Evolutionary conservation across 352 stramenopile genomes (phyloP), one percentile per base, ranked within the genome.

Genomic region (Phytopythium helicoides): DNA sequence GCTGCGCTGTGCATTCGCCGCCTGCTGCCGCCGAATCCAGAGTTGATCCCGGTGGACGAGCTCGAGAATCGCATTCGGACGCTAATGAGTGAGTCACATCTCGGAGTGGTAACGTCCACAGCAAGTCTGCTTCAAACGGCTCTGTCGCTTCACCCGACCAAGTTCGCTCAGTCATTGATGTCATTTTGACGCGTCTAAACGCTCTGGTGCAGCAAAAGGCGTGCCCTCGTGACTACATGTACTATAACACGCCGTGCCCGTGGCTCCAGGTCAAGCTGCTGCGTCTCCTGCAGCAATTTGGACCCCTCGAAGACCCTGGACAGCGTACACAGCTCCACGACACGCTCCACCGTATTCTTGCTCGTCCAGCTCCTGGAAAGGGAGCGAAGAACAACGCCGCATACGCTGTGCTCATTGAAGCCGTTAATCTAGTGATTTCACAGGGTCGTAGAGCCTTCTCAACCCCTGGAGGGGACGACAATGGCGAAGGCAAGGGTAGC

Each of bases 351-450:
- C 94, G 90, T 21, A 96, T 99, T 50, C 61, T 99, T 16, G 92
- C 85, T 8, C 85, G 95, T 28, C 93, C 53, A 65, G 97, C 63
- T 53, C 95, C 60, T 55, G 73, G 72, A 23, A 88, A 87, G 52
- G 80, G 69, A 16, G 73, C 77, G 70, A 98, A 99, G 73, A 98
- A 95, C 58, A 99, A 99, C 70, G 96, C 95, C 10, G 88, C 97
- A 47, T 97, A 99, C 68, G 84, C 95, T 6, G 88, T 99, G 48
- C 68, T 99, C 23, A 99, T 99, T 52, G 97, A 99, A 75, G 95
- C 95, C 9, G 89, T 99, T 22, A 98, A 99, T 73, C 73, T 99
- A 10, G 97, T 99, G 62, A 97, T 98, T 36, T 81, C 82, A 28
- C 96, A 96, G 62, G 95, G 92, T 51, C 95, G 93, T 25, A 12